Evolutionary conservation across 2,329 filamentous ascomycete species (phyloP).

Genomic region (Tolypocladium paradoxum): DNA sequence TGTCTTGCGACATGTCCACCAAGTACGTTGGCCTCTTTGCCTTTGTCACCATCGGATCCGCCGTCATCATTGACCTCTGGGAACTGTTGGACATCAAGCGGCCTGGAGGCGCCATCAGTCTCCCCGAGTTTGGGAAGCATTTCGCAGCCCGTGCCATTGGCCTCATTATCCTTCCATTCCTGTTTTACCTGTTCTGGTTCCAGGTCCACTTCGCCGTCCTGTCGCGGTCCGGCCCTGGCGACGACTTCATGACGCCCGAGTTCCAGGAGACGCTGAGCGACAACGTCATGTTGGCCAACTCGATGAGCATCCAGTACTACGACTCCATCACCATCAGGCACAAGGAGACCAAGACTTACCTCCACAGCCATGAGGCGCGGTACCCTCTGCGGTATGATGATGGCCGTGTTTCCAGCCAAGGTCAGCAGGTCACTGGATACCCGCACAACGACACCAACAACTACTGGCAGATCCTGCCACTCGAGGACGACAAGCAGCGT

Average conservation of each 20-base stretch:
- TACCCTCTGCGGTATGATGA: constrained; percentile 97
- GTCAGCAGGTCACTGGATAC: constrained; percentile 96
- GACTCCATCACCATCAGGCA: constrained; percentile 81
- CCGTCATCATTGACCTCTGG: constrained; percentile 91
- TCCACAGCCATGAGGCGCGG: constrained; percentile 81
- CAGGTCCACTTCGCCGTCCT: constrained; percentile 96
- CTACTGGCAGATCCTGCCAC: constrained; percentile 85
- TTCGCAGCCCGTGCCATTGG: constrained; percentile 79
- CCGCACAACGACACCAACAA: constrained; percentile 99
- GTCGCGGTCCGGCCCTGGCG: constrained; percentile 78
- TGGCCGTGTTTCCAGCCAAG: constrained; percentile 91
- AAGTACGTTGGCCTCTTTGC: constrained; percentile 97
- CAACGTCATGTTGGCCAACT: constrained; percentile 83
- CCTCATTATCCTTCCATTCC: constrained; percentile 81
- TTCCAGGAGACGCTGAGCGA: constrained; percentile 97
- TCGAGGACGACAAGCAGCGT: constrained; percentile 43
- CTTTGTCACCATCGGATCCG: constrained; percentile 92
- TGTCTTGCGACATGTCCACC: constrained; percentile 96
- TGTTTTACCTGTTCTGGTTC: constrained; percentile 99
- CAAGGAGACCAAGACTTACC: constrained; percentile 94
- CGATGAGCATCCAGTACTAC: constrained; percentile 79
- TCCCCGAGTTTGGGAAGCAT: constrained; percentile 78
- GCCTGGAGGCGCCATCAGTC: constrained; percentile 64
- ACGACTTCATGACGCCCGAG: constrained; percentile 97
- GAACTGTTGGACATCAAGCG: constrained; percentile 84